These are phyloP conservation scores for Helichrysum umbraculigerum DNA, from an alignment of 129 eudicot species.

Conservation along the genomic window DNA sequence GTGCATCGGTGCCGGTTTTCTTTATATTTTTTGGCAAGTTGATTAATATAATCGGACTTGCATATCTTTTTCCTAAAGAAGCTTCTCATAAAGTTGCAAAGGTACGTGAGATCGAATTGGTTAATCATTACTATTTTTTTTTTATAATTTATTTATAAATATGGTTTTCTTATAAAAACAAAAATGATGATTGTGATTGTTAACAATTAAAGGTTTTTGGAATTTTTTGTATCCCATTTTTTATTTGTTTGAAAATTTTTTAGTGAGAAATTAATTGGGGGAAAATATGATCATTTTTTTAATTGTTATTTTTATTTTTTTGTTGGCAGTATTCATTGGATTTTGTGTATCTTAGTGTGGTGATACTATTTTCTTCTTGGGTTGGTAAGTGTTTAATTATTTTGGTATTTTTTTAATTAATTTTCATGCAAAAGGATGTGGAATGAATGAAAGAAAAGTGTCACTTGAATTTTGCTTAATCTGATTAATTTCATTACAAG, in stretches of 20 bases:
- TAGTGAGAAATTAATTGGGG: background rate
- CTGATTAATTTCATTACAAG: background rate
- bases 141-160: too few relatives aligned
- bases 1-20: slow-evolving; percentile 95
- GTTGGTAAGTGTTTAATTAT: slow-evolving; percentile 48
- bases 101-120: slow-evolving; percentile 32
- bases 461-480: slow-evolving; percentile 5
- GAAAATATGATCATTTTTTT: background rate
- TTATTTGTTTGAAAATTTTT: background rate
- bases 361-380: slow-evolving; percentile 92
- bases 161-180: too few relatives aligned
- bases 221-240: background rate
- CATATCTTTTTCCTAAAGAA: slow-evolving; percentile 84
- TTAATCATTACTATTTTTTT: background rate
- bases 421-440: background rate
- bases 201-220: background rate
- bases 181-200: too few relatives aligned
- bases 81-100: slow-evolving; percentile 95
- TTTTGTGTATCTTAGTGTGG: slow-evolving; percentile 92
- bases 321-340: slow-evolving; percentile 93
- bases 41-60: slow-evolving; percentile 84
- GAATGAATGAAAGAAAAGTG: background rate
- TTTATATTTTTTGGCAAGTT: slow-evolving; percentile 91
- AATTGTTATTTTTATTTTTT: background rate
- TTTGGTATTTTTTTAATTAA: background rate